Evolutionary conservation across 495 filamentous ascomycete genomes (phyloP).

Genomic region (Podospora bellae-mahoneyi): DNA sequence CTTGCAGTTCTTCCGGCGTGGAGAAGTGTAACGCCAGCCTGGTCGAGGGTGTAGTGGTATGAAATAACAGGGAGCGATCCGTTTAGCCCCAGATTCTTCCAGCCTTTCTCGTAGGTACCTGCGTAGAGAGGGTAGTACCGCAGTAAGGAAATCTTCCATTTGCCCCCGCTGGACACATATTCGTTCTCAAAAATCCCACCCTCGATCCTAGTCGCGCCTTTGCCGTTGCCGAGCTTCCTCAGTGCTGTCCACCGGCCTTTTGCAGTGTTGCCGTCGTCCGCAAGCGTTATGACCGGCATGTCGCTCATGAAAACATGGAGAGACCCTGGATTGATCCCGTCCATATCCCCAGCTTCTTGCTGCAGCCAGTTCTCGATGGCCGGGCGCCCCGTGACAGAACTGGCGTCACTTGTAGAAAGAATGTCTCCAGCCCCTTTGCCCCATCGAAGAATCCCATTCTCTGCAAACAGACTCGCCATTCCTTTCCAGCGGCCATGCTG

Average conservation of each 20-base stretch:
- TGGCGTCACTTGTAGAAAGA: constrained; percentile 7
- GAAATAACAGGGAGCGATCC: constrained; percentile 15
- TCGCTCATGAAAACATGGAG: constrained; percentile 19
- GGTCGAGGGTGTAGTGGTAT: constrained; percentile 21
- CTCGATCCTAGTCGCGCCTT: constrained; percentile 16
- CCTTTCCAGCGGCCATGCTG: constrained; percentile 14
- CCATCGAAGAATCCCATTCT: constrained; percentile 20
- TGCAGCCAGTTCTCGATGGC: constrained; percentile 22
- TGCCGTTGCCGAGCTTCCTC: constrained; percentile 18
- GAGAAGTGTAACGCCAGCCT: constrained; percentile 18
- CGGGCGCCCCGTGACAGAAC: constrained; percentile 5
- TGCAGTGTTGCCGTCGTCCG: constrained; percentile 16
- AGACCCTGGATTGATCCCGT: constrained; percentile 20
- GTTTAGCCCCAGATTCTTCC: constrained; percentile 17
- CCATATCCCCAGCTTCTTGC: constrained; percentile 15
- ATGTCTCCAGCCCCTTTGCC: constrained; percentile 13
- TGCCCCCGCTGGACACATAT: constrained; percentile 6
- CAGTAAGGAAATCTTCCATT: constrained; percentile 20
- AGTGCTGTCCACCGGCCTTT: constrained; percentile 17
- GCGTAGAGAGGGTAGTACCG: constrained; percentile 22
- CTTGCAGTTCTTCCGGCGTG: not conserved
- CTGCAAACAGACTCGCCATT: constrained; percentile 22
- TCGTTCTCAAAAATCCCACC: constrained; percentile 26
- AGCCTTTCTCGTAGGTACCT: constrained; percentile 19
- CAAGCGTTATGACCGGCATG: constrained; percentile 18